These are phyloP conservation scores for Calonectria crousiana DNA, from an alignment of 2,329 filamentous ascomycete species.

Conservation along the genomic window DNA sequence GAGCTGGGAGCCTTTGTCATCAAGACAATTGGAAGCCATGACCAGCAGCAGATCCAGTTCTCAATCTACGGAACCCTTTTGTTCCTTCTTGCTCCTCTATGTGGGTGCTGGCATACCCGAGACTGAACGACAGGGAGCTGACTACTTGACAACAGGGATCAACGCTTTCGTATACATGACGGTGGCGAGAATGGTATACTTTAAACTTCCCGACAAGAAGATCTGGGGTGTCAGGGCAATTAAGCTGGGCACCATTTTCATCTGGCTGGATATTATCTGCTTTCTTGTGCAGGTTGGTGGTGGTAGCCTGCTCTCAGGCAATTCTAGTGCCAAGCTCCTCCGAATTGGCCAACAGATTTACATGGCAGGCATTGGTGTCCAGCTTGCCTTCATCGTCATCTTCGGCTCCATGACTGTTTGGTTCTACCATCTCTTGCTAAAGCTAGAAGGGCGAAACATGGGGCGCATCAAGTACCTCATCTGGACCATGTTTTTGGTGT, in stretches of 20 bases:
- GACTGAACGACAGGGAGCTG: background rate
- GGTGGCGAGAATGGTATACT: slow-evolving; percentile 54
- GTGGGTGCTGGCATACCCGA: slow-evolving; percentile 36
- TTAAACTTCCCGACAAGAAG: slow-evolving; percentile 52
- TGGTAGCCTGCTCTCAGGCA: slow-evolving; percentile 52
- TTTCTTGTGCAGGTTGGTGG: slow-evolving; percentile 59
- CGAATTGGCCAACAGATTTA: slow-evolving; percentile 54
- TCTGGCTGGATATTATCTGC: slow-evolving; percentile 60
- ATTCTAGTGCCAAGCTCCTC: slow-evolving; percentile 40
- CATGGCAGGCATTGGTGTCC: slow-evolving; percentile 52
- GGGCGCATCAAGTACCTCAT: slow-evolving; percentile 49
- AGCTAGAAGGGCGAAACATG: slow-evolving; percentile 39
- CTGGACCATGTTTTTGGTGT: slow-evolving; percentile 48
- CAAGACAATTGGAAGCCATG: slow-evolving; percentile 49
- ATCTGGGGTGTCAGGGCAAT: slow-evolving; percentile 51
- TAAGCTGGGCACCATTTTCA: slow-evolving; percentile 59
- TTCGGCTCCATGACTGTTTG: slow-evolving; percentile 51
- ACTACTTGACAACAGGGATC: slow-evolving; percentile 47
- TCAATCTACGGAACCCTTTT: slow-evolving; percentile 49
- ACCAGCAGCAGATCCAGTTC: slow-evolving; percentile 53
- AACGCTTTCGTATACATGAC: slow-evolving; percentile 61
- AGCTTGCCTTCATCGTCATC: slow-evolving; percentile 53
- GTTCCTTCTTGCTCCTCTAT: slow-evolving; percentile 57
- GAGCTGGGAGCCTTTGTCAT: slow-evolving; percentile 54
- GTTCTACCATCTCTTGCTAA: slow-evolving; percentile 49